A percentile compares a stretch with the other conserved stretches of the same genome.
Conservation (phyloP, 768 basidiomycete species). For the Boletus reticuloceps region DNA sequence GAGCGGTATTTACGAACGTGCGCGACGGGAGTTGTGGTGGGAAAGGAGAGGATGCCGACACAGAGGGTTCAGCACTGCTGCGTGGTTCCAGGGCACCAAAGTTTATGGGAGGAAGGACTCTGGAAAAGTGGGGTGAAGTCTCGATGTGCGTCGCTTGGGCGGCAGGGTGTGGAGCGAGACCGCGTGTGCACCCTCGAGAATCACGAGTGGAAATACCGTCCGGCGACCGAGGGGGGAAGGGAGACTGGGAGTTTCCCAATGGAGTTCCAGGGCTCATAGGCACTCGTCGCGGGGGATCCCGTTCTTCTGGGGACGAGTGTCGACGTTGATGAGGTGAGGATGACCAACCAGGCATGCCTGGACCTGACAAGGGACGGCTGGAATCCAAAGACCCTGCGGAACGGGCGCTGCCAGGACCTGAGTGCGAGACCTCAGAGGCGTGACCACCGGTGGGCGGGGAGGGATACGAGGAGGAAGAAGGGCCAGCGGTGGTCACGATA, state of each 20-base stretch:
- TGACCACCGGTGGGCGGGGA: slow-evolving; percentile 4
- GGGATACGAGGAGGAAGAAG: slow-evolving; percentile 19
- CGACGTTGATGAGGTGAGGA: slow-evolving; percentile 11
- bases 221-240: slow-evolving; percentile 3
- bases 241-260: slow-evolving; percentile 1
- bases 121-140: slow-evolving; percentile 25
- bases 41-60: slow-evolving; percentile 22
- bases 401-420: slow-evolving; percentile 13
- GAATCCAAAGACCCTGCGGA: slow-evolving; percentile 33
- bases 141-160: slow-evolving; percentile 11
- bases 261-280: slow-evolving; percentile 10
- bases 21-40: slow-evolving; percentile 23
- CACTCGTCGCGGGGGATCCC: slow-evolving; percentile 14
- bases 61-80: slow-evolving; percentile 14
- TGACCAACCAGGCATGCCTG: slow-evolving; percentile 49
- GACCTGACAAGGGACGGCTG: slow-evolving; percentile 46
- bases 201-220: slow-evolving; percentile 8
- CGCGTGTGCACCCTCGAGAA: slow-evolving; percentile 12
- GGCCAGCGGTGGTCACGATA: slow-evolving; percentile 37
- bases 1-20: slow-evolving; percentile 12
- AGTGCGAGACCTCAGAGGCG: slow-evolving; percentile 10
- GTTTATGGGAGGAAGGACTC: slow-evolving; percentile 29
- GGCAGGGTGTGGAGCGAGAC: slow-evolving; percentile 6
- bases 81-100: slow-evolving; percentile 14
- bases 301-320: slow-evolving; percentile 17